Evolutionary conservation across 2,329 filamentous ascomycete genomes (phyloP).

Genomic region (Arthrobotrys conoides): DNA sequence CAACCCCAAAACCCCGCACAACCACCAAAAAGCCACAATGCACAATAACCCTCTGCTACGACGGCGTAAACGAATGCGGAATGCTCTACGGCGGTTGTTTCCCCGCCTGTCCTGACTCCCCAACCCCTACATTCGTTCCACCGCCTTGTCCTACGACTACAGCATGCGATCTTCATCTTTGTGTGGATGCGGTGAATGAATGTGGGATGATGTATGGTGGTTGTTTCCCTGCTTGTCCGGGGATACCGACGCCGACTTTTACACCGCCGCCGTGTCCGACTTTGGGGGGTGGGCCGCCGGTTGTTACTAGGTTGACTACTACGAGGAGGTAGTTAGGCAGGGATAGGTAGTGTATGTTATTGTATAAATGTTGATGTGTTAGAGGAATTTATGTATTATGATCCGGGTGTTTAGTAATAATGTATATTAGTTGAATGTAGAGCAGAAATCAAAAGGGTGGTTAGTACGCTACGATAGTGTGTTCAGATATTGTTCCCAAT

Average conservation of each 20-base stretch:
- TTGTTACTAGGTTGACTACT: constrained; percentile 7
- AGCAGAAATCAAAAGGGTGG: too few relatives aligned
- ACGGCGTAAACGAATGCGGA: constrained; percentile 43
- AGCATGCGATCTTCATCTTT: constrained; percentile 37
- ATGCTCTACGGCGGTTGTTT: constrained; percentile 53
- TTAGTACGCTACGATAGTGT: too few relatives aligned
- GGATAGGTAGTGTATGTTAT: too few relatives aligned
- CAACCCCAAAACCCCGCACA: constrained; percentile 15
- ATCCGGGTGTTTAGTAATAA: too few relatives aligned
- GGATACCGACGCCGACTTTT: constrained; percentile 24
- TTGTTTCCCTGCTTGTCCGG: constrained; percentile 56
- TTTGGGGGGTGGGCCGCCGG: constrained; percentile 8
- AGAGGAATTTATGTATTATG: too few relatives aligned
- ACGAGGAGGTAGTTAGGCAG: not conserved
- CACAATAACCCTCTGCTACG: constrained; percentile 35
- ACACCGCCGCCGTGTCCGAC: constrained; percentile 34
- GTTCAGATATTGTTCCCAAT: too few relatives aligned
- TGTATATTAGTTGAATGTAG: too few relatives aligned
- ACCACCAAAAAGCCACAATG: constrained; percentile 18
- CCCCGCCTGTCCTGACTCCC: constrained; percentile 42
- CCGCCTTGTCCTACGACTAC: constrained; percentile 31
- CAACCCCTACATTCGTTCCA: constrained; percentile 35
- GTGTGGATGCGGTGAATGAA: constrained; percentile 58
- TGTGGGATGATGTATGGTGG: constrained; percentile 62
- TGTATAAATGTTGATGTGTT: too few relatives aligned